Evolutionary conservation across 768 basidiomycete species (phyloP).

Genomic region (Trametes maxima): DNA sequence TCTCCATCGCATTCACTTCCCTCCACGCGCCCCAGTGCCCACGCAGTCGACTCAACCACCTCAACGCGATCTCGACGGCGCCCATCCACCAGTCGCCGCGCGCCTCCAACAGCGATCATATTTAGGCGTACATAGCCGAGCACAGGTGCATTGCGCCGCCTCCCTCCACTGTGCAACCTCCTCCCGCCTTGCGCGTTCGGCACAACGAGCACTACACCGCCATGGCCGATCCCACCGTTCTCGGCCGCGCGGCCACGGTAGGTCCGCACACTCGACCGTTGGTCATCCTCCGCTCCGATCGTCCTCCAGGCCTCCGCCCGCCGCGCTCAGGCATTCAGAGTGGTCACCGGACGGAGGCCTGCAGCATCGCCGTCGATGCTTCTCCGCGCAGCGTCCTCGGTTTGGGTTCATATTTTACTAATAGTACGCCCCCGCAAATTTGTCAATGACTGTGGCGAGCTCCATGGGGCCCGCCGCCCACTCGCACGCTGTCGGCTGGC

Average conservation of each 20-base stretch:
- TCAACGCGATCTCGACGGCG: not conserved
- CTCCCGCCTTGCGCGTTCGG: not conserved
- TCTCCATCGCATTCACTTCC: no score
- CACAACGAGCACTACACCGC: not conserved
- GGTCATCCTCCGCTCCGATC: not conserved
- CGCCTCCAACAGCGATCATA: not conserved
- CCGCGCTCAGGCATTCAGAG: no score
- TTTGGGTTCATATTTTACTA: no score
- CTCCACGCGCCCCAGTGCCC: not conserved
- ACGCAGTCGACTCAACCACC: not conserved
- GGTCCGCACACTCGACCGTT: not conserved
- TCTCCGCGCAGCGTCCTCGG: no score
- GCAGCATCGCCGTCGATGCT: no score
- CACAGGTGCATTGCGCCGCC: conserved; percentile 1
- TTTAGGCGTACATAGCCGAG: conserved; percentile 1
- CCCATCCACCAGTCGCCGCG: not conserved
- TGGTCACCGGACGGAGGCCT: no score
- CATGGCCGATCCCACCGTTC: not conserved
- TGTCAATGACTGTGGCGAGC: no score
- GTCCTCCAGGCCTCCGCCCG: no score
- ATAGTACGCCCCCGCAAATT: no score
- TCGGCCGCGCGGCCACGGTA: not conserved
- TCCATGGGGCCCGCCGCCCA: no score
- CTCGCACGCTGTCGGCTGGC: no score
- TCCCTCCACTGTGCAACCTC: not conserved